phyloP scores from a whole-genome alignment of 2,329 filamentous ascomycete genomes.

The Calcarisporium arbuscula region DNA sequence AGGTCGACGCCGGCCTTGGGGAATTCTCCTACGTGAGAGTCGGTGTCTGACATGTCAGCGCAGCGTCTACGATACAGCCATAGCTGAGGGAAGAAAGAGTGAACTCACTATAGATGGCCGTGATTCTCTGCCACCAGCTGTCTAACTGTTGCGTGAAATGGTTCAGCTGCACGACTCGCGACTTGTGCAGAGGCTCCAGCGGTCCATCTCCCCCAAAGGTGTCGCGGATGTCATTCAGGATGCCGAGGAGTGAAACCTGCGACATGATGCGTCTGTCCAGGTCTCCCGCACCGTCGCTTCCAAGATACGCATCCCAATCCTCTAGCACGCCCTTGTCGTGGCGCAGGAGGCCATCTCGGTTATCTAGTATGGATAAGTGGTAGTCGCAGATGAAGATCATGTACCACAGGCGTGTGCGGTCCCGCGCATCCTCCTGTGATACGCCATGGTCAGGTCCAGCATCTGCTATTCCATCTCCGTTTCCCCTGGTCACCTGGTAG shows the following conservation, averaged over 20 bases:
- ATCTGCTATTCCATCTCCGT: no score
- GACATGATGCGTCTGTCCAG: conserved; percentile 5
- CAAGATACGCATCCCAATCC: not conserved
- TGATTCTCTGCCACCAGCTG: no score
- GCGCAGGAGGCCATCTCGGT: conserved; percentile 2
- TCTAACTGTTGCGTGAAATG: no score
- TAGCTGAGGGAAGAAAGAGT: not conserved
- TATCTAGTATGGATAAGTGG: conserved; percentile 15
- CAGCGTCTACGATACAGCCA: not conserved
- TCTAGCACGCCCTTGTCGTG: conserved; percentile 2
- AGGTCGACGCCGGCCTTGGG: conserved; percentile 1
- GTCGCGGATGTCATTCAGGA: conserved; percentile 2
- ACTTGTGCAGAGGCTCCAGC: no score
- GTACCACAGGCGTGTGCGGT: conserved; percentile 31
- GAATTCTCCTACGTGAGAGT: no score
- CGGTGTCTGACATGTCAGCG: not conserved
- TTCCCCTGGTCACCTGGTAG: not conserved
- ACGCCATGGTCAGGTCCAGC: no score
- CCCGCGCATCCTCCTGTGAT: conserved; percentile 6
- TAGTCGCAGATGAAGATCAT: conserved; percentile 30
- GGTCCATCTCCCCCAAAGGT: conserved; percentile 3
- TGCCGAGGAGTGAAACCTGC: conserved; percentile 1
- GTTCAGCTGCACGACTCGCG: no score
- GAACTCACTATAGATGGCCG: no score
- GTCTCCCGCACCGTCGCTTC: not conserved